Evolutionary conservation across 2,329 filamentous ascomycete genomes (phyloP).

Genomic region (Fragosphaeria purpurea): DNA sequence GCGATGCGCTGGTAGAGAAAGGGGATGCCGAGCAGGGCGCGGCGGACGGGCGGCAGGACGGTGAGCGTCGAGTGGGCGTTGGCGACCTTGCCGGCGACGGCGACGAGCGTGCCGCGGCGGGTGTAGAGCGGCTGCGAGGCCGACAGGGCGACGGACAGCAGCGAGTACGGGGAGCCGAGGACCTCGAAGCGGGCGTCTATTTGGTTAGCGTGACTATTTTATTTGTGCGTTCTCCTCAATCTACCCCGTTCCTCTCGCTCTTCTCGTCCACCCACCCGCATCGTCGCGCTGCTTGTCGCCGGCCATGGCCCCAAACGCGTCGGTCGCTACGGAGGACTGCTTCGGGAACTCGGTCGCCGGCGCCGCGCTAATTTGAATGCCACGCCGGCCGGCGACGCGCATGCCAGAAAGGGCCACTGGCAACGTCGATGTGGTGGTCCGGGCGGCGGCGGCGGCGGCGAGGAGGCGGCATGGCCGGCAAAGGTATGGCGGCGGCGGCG

Average conservation of each 20-base stretch:
- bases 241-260: too few relatives aligned
- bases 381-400: conserved; percentile 23
- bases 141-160: conserved; percentile 86
- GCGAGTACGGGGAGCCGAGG: conserved; percentile 80
- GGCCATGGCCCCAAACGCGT: conserved; percentile 43
- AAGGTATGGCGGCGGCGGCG: conserved; percentile 30
- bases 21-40: conserved; percentile 73
- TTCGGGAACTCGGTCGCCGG: conserved; percentile 46
- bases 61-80: conserved; percentile 88
- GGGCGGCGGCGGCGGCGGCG: background rate
- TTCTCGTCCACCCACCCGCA: conserved; percentile 40
- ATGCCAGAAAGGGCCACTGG: too few relatives aligned
- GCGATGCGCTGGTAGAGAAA: conserved; percentile 91
- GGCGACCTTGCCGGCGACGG: conserved; percentile 79
- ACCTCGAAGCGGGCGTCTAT: conserved; percentile 92
- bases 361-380: conserved; percentile 53
- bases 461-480: conserved; percentile 39
- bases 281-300: conserved; percentile 35
- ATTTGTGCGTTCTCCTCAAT: too few relatives aligned
- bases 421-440: too few relatives aligned
- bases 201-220: too few relatives aligned
- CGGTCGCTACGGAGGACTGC: conserved; percentile 31
- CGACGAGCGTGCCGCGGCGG: conserved; percentile 80
- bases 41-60: conserved; percentile 70
- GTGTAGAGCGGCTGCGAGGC: conserved; percentile 92